Evolutionary conservation across 1,284 basidiomycete species (phyloP).

Genomic region (Inonotus hispidus): DNA sequence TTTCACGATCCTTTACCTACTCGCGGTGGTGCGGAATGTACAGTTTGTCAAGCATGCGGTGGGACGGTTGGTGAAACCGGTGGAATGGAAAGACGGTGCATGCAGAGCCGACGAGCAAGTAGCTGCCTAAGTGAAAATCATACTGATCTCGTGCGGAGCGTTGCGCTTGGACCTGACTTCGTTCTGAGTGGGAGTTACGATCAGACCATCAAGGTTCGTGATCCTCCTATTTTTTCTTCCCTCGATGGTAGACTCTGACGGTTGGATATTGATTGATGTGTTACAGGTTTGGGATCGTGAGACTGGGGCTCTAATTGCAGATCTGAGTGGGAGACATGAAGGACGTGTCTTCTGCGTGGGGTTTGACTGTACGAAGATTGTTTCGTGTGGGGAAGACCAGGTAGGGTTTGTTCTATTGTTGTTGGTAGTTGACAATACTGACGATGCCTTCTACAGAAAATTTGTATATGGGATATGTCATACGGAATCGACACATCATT

Average conservation of each 20-base stretch:
- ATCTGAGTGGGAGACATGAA: constrained; percentile 69
- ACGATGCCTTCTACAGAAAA: constrained; percentile 43
- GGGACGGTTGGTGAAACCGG: constrained; percentile 21
- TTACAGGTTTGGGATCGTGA: constrained; percentile 71
- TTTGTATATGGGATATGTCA: constrained; percentile 85
- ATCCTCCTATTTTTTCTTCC: too few relatives aligned
- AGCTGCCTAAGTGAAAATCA: constrained; percentile 38
- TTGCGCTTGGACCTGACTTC: constrained; percentile 68
- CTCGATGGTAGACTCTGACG: background rate
- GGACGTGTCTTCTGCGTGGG: constrained; percentile 80
- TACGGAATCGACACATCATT: constrained; percentile 76
- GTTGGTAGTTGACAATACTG: constrained; percentile 16
- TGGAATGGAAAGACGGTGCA: constrained; percentile 21
- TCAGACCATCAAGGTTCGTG: constrained; percentile 69
- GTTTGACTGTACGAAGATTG: constrained; percentile 68
- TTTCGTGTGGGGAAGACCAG: constrained; percentile 82
- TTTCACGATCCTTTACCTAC: constrained; percentile 32
- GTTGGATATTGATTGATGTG: background rate
- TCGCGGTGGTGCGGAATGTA: constrained; percentile 1
- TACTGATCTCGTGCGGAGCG: constrained; percentile 71
- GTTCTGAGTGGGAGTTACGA: constrained; percentile 84
- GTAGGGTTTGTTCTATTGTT: constrained; percentile 35
- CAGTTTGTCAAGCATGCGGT: constrained; percentile 35
- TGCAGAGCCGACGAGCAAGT: constrained; percentile 24
- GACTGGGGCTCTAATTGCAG: constrained; percentile 65